Base-by-base conservation (phyloP, 352 stramenopile genomes). In the Phytophthora kernoviae region DNA sequence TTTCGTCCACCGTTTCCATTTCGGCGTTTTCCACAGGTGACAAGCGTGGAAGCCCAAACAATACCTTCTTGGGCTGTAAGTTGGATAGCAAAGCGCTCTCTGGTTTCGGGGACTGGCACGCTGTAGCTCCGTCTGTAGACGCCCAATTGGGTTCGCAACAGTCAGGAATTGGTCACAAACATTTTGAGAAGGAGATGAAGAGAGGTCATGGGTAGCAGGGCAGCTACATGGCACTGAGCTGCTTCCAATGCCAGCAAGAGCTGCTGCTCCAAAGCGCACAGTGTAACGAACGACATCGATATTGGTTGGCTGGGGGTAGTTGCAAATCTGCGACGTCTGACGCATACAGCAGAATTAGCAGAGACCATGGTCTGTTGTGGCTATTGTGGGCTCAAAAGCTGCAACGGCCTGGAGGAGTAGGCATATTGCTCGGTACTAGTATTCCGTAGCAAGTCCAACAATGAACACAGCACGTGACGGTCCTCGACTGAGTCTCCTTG, bases 401-500 rank as follows among this genome's bases (percentile, higher is more conserved):
- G 24, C 24, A 30, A 30, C 24, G 24, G 24, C 24, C 24, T 7
- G 24, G 24, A 30, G 24, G 24, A 6, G 24, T 30, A n/a, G n/a
- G n/a, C n/a, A n/a, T n/a, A n/a, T n/a, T n/a, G 24, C 3, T 30
- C 24, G 24, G 24, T 30, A 3, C 24, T 7, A 6, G 24, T 30
- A 30, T 30, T 30, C 6, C n/a, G n/a, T n/a, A n/a, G n/a, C n/a
- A n/a, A n/a, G n/a, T 7, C 24, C 24, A 30, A 6, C 24, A 30
- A 30, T 30, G 24, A 30, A 6, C 6, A 6, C 24, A 7, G 6
- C 3, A 30, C 24, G 24, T 6, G 24, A 62, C 62, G 62, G 37
- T 2, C 62, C 55, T 17, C 47, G 55, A 14, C 14, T 65, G 37
- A 65, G 55, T 18, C 42, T 61, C 18, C 44, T 65, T 1, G 44